Percentiles rank a stretch among this genome's conserved stretches.
Evolutionary conservation across 2,329 filamentous ascomycete species (phyloP).

Genomic region (Zymoseptoria tritici): DNA sequence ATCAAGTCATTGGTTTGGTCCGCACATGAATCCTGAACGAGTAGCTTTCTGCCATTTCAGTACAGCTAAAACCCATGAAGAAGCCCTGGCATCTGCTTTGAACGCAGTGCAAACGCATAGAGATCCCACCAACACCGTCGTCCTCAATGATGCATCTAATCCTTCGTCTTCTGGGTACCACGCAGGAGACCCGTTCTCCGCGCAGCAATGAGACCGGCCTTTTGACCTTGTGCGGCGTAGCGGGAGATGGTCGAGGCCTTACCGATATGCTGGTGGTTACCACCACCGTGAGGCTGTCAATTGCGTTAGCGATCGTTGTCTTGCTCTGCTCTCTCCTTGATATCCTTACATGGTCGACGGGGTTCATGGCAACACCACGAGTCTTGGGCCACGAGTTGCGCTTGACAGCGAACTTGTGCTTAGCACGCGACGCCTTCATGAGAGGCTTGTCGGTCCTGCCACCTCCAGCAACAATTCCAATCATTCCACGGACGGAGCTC

Average conservation of each 20-base stretch:
- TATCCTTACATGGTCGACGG: slow-evolving; percentile 76
- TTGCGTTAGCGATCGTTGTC: slow-evolving; percentile 27
- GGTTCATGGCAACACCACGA: slow-evolving; percentile 99
- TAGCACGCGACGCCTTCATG: slow-evolving; percentile 97
- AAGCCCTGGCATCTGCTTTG: slow-evolving; percentile 8
- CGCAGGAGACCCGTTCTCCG: slow-evolving; percentile 99
- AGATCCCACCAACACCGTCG: slow-evolving; percentile 26
- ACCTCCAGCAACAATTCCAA: slow-evolving; percentile 98
- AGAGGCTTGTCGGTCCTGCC: slow-evolving; percentile 99
- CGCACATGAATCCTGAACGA: slow-evolving; percentile 16
- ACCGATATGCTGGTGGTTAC: slow-evolving; percentile 99
- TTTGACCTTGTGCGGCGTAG: slow-evolving; percentile 97
- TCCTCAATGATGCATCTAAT: slow-evolving; percentile 38
- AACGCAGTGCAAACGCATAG: slow-evolving; percentile 21
- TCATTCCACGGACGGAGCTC: slow-evolving; percentile 91
- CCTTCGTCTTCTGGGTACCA: slow-evolving; percentile 99
- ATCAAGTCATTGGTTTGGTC: slow-evolving; percentile 18
- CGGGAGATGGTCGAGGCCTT: slow-evolving; percentile 99
- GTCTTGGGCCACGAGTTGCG: slow-evolving; percentile 99
- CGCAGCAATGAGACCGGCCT: slow-evolving; percentile 99
- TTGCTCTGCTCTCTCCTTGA: slow-evolving; percentile 3
- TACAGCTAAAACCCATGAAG: slow-evolving; percentile 21
- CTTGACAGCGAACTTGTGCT: slow-evolving; percentile 99
- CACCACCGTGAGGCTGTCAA: slow-evolving; percentile 50
- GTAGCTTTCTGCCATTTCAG: slow-evolving; percentile 16